Percentiles rank a stretch among this genome's conserved stretches.
Evolutionary conservation across 768 basidiomycete species (phyloP).

Genomic region (Calocybe indica): DNA sequence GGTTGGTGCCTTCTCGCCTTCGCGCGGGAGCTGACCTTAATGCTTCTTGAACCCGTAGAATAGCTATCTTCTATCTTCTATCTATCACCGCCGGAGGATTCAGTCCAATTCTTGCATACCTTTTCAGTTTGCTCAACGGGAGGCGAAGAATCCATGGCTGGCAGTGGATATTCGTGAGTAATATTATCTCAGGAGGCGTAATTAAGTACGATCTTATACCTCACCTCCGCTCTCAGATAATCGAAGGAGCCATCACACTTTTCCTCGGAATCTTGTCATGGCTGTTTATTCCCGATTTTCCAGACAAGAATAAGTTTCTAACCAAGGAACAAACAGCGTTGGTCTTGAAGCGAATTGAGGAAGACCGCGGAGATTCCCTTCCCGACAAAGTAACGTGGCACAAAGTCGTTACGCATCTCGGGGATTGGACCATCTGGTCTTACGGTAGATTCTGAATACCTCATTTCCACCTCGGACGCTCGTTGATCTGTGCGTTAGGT

Average conservation of each 20-base stretch:
- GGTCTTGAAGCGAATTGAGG: conserved; percentile 39
- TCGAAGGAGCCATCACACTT: conserved; percentile 39
- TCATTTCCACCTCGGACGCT: not conserved
- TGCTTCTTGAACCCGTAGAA: conserved; percentile 11
- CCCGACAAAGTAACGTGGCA: conserved; percentile 32
- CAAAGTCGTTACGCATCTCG: conserved; percentile 32
- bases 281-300: conserved; percentile 40
- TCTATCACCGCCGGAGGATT: conserved; percentile 34
- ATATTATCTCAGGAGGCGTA: not conserved
- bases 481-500: conserved; percentile 18
- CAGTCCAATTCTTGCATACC: conserved; percentile 39
- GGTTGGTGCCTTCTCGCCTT: conserved; percentile 17
- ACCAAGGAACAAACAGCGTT: conserved; percentile 35
- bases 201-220: not conserved
- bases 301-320: conserved; percentile 40
- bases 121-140: conserved; percentile 33
- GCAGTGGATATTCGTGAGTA: conserved; percentile 45
- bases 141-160: conserved; percentile 35
- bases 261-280: conserved; percentile 34
- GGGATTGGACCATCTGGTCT: conserved; percentile 42
- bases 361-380: conserved; percentile 44
- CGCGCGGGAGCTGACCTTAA: not conserved
- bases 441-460: conserved; percentile 25
- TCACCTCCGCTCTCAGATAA: conserved; percentile 23
- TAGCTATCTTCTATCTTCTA: conserved; percentile 35